Conservation (phyloP, 495 filamentous ascomycete species). For the Penicillium coprophilum region DNA sequence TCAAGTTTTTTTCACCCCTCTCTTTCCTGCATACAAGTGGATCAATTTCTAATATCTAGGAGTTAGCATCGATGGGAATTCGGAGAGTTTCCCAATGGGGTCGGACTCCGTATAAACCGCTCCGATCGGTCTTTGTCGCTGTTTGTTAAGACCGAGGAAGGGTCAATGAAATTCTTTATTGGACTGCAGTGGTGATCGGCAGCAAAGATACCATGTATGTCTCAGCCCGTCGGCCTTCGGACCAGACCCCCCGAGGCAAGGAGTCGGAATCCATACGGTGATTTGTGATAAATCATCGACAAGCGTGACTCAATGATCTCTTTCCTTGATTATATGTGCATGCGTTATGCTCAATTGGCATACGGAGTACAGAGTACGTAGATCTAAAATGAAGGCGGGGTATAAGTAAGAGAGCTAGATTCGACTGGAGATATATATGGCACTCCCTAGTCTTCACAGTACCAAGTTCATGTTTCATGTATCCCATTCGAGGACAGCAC, state of each 20-base stretch:
- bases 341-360: neutral
- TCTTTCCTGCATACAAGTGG: neutral
- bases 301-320: neutral
- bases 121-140: conserved; percentile 3
- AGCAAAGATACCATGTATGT: neutral
- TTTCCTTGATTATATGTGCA: neutral
- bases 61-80: no score
- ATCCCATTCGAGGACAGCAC: neutral
- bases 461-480: no score
- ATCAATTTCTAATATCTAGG: neutral
- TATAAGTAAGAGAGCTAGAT: neutral
- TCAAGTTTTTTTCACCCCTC: neutral
- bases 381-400: neutral
- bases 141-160: neutral
- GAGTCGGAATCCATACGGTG: neutral
- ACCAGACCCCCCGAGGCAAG: neutral
- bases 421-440: neutral
- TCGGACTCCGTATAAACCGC: neutral
- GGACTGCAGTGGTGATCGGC: neutral
- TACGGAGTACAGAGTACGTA: neutral
- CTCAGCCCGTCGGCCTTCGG: neutral
- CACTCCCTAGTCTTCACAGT: neutral
- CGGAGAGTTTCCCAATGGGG: neutral
- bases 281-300: neutral
- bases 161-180: neutral